Evolutionary conservation across 1,284 basidiomycete genomes (phyloP), one percentile per base, ranked within the genome.

Genomic region (Pascua guehoae): DNA sequence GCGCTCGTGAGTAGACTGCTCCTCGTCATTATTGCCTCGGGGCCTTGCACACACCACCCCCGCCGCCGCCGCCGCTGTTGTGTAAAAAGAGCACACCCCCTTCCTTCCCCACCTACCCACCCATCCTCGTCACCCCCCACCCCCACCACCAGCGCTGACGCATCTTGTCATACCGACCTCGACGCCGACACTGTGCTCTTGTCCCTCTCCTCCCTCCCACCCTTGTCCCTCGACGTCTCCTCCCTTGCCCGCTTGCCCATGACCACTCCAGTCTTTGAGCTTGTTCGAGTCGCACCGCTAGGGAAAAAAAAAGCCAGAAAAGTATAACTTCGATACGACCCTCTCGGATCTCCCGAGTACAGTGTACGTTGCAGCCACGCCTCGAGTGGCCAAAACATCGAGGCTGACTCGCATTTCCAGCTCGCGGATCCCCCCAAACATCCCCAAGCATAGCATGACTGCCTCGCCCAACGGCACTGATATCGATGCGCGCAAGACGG

Each of bases 381-480:
- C 8, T 5, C 24, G 24, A 32, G 24, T 32, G 24, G 24, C 24
- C 24, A 32, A 45, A 17, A 24, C 53, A 17, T 18, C 11, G 5
- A 4, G 32, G 38, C 49, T 47, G 49, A 49, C 52, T 45, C 4
- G 18, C 42, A 11, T 24, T 40, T 32, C 8, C 47, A 58, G 55
- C 55, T 58, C 56, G 53, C 48, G 56, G 59, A 61, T 61, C 60
- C 60, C 47, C 44, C 42, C 55, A n/a, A 50, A n/a, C 45, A 15
- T 38, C 52, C 47, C 43, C 24, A 44, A 24, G 47, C 48, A 57
- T 52, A 69, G 38, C 58, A 72, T 71, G 68, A 67, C 71, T 43
- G 69, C 64, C 47, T 64, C 61, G 57, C 50, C 60, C 48, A 63
- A 63, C 64, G 67, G 63, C 53, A 55, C 66, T 43, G 54, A 65